A percentile compares a stretch with the other conserved stretches of the same genome.
Conservation (phyloP, 805 yeast genomes). For the Lipomyces sp. region DNA sequence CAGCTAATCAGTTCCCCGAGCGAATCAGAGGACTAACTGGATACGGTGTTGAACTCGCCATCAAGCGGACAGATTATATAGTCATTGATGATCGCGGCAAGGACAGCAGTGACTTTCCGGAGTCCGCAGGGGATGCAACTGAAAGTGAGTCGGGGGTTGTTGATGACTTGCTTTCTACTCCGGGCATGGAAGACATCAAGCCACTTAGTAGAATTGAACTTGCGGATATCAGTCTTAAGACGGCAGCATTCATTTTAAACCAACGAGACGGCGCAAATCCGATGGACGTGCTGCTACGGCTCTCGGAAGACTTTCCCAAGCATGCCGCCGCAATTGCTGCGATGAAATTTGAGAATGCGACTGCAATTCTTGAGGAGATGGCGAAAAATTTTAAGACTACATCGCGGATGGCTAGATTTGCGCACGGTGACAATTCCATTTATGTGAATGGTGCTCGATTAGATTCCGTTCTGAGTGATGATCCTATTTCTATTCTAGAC, state of each 20-base stretch:
- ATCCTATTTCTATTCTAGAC: slow-evolving; percentile 45
- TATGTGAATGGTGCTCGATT: slow-evolving; percentile 69
- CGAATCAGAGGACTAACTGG: slow-evolving; percentile 48
- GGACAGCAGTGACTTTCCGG: background rate
- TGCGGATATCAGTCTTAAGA: slow-evolving; percentile 41
- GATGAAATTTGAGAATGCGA: slow-evolving; percentile 25
- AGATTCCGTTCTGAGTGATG: slow-evolving; percentile 48
- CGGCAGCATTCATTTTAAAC: slow-evolving; percentile 47
- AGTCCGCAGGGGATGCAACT: slow-evolving; percentile 3
- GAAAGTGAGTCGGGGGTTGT: slow-evolving; percentile 9
- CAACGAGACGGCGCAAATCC: slow-evolving; percentile 40
- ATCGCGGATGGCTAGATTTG: slow-evolving; percentile 24
- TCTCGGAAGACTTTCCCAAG: slow-evolving; percentile 62
- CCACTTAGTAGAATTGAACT: slow-evolving; percentile 39
- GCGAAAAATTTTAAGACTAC: slow-evolving; percentile 32
- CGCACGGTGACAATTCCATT: slow-evolving; percentile 47
- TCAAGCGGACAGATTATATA: slow-evolving; percentile 69
- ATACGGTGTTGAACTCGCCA: slow-evolving; percentile 66
- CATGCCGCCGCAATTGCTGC: slow-evolving; percentile 51
- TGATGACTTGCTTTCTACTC: slow-evolving; percentile 38
- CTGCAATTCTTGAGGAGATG: slow-evolving; percentile 37
- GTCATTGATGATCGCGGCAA: slow-evolving; percentile 64
- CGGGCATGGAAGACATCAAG: slow-evolving; percentile 36
- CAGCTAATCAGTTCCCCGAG: slow-evolving; percentile 38
- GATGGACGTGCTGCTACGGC: slow-evolving; percentile 48